These are phyloP conservation scores for Candolleomyces eurysporus DNA, from an alignment of 768 basidiomycete genomes.

Conservation along the genomic window DNA sequence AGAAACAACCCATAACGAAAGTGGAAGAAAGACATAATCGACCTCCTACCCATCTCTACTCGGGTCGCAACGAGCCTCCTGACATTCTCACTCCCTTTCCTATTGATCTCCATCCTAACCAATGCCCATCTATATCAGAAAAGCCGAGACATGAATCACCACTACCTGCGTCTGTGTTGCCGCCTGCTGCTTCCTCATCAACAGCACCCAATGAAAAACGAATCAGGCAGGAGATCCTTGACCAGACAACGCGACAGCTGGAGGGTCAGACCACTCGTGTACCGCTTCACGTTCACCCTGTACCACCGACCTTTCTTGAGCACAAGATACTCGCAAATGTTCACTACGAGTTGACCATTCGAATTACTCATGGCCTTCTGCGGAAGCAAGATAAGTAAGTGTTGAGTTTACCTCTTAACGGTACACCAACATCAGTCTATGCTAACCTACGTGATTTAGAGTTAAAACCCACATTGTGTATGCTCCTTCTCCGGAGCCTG, in stretches of 20 bases:
- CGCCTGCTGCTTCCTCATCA: not conserved
- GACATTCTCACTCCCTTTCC: not conserved
- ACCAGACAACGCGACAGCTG: not conserved
- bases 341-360: conserved; percentile 23
- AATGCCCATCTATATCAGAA: not conserved
- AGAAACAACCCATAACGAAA: not conserved
- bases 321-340: conserved; percentile 20
- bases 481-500: conserved; percentile 21
- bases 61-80: not conserved
- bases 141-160: not conserved
- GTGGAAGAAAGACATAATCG: not conserved
- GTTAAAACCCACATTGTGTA: conserved; percentile 20
- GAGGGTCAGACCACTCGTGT: not conserved
- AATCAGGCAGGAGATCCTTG: not conserved
- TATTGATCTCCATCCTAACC: not conserved
- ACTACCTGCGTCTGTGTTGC: not conserved
- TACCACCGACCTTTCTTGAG: conserved; percentile 26
- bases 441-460: not conserved
- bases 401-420: not conserved
- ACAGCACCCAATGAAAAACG: not conserved
- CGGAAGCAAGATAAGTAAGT: conserved; percentile 24
- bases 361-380: conserved; percentile 22
- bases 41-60: not conserved
- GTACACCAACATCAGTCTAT: not conserved
- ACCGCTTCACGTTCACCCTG: not conserved